Percentiles rank a stretch among this genome's conserved stretches.
Evolutionary conservation across 2,329 filamentous ascomycete genomes (phyloP).

Genomic region (Penicillium occitanis): DNA sequence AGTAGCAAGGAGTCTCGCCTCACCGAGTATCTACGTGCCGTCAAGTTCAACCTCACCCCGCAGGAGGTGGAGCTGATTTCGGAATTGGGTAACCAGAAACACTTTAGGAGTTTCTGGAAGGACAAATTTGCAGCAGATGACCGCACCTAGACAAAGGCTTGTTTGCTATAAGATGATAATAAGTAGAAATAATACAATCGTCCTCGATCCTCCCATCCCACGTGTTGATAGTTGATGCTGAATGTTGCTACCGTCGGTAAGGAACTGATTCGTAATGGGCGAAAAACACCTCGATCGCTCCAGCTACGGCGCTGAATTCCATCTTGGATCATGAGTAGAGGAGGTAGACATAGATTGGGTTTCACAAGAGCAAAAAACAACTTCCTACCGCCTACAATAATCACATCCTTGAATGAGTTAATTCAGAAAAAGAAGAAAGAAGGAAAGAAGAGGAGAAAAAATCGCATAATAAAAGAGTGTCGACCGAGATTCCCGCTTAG

Average conservation of each 20-base stretch:
- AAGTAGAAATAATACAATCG: background rate
- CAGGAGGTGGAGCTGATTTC: constrained; percentile 57
- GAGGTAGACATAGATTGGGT: constrained; percentile 50
- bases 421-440: constrained; percentile 40
- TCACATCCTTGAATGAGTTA: constrained; percentile 61
- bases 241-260: constrained; percentile 68
- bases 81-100: constrained; percentile 50
- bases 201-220: background rate
- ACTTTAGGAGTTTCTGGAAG: constrained; percentile 55
- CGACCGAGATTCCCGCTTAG: constrained; percentile 8
- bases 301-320: constrained; percentile 61
- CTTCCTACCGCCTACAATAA: constrained; percentile 64
- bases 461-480: constrained; percentile 25
- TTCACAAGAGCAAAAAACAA: constrained; percentile 24
- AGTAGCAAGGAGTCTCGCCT: constrained; percentile 60
- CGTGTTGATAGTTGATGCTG: background rate
- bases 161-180: background rate
- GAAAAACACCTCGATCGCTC: constrained; percentile 56
- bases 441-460: constrained; percentile 34
- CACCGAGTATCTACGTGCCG: constrained; percentile 56
- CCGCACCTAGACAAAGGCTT: constrained; percentile 27
- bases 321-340: constrained; percentile 65
- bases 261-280: constrained; percentile 61
- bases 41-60: constrained; percentile 60
- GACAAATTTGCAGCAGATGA: constrained; percentile 50